Evolutionary conservation across 345 rosid species (phyloP).

Genomic region (thale cress (Arabidopsis thaliana)): TAIR10.1 NC_003075.7:14316501-14317000

Average conservation of each 20-base stretch:
- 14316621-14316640: constrained; percentile 78
- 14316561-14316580: constrained; percentile 59
- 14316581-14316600: constrained; percentile 64
- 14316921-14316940: background rate
- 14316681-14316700: constrained; percentile 72
- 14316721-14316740: constrained; percentile 60
- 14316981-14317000: background rate
- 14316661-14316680: constrained; percentile 57
- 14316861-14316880: background rate
- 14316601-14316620: constrained; percentile 57
- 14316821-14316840: constrained; percentile 7
- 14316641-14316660: constrained; percentile 49
- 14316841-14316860: constrained; percentile 1
- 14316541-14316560: constrained; percentile 50
- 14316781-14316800: constrained; percentile 23
- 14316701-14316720: constrained; percentile 44
- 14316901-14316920: constrained; percentile 24
- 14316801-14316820: constrained; percentile 22
- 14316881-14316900: background rate
- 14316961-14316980: background rate
- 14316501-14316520: constrained; percentile 56
- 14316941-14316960: background rate
- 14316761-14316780: constrained; percentile 38
- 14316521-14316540: constrained; percentile 52
- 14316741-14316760: constrained; percentile 54